Percentiles rank a stretch among this genome's conserved stretches.
phyloP scores from a whole-genome alignment of 495 filamentous ascomycete species.

The Terfezia boudieri region DNA sequence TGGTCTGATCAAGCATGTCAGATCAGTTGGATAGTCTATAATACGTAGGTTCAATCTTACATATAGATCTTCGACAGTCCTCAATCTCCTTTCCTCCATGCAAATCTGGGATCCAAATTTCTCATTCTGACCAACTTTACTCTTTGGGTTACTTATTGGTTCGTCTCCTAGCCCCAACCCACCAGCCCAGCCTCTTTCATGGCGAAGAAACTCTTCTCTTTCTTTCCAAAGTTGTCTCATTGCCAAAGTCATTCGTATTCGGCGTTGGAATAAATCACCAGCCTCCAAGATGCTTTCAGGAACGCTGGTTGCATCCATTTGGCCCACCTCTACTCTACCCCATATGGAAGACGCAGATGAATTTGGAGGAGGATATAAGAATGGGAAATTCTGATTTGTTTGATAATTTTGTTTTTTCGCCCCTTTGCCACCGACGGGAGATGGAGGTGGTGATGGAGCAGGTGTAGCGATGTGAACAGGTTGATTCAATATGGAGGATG shows the following conservation, averaged over 20 bases:
- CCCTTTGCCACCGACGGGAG: slow-evolving; percentile 75
- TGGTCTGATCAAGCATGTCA: slow-evolving; percentile 29
- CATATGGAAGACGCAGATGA: slow-evolving; percentile 40
- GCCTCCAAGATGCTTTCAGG: slow-evolving; percentile 54
- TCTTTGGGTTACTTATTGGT: slow-evolving; percentile 22
- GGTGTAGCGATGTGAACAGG: slow-evolving; percentile 96
- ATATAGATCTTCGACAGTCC: slow-evolving; percentile 63
- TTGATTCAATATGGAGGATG: slow-evolving; percentile 72
- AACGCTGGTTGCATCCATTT: slow-evolving; percentile 73
- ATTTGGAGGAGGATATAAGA: slow-evolving; percentile 62
- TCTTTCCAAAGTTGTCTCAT: slow-evolving; percentile 91
- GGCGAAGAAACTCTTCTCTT: slow-evolving; percentile 69
- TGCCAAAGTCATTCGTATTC: slow-evolving; percentile 72
- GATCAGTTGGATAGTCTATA: slow-evolving; percentile 1
- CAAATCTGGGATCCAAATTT: slow-evolving; percentile 15
- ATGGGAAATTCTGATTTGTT: slow-evolving; percentile 95
- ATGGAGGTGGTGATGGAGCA: slow-evolving; percentile 88
- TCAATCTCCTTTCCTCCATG: slow-evolving; percentile 33
- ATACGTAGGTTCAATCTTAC: slow-evolving; percentile 29
- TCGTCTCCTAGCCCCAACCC: slow-evolving; percentile 20
- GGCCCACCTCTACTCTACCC: slow-evolving; percentile 61
- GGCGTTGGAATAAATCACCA: slow-evolving; percentile 70
- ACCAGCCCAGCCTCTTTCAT: slow-evolving; percentile 66
- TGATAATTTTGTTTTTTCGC: slow-evolving; percentile 99
- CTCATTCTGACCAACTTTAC: slow-evolving; percentile 23